phyloP scores from a whole-genome alignment of 164 flowering plant species.

The Vitis cinerea region DNA sequence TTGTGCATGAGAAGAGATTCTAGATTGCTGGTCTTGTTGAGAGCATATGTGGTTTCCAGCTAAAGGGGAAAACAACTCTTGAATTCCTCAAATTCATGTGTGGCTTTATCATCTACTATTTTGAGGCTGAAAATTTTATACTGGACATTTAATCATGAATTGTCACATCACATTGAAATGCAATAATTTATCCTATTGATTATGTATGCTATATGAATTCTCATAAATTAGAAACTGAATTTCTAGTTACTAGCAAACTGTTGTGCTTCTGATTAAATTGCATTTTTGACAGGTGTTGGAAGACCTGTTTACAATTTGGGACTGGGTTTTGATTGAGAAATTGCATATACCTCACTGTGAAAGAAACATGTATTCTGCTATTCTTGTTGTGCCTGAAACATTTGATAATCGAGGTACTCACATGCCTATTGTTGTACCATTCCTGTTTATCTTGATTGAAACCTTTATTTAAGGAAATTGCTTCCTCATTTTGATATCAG shows the following conservation, averaged over 20 bases:
- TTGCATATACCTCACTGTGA: conserved; percentile 62
- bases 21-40: neutral
- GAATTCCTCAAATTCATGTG: neutral
- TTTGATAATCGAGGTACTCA: conserved; percentile 88
- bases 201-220: no score
- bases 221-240: neutral
- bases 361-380: conserved; percentile 72
- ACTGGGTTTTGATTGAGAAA: conserved; percentile 85
- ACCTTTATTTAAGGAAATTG: neutral
- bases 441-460: neutral
- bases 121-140: neutral
- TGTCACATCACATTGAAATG: neutral
- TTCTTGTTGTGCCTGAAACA: conserved; percentile 91
- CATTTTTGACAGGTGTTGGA: conserved; percentile 60
- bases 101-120: neutral
- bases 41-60: neutral
- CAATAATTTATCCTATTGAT: no score
- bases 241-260: conserved; percentile 1
- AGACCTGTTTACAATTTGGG: conserved; percentile 88
- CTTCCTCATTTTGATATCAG: neutral
- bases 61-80: neutral
- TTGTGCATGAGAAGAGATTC: neutral
- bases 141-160: neutral
- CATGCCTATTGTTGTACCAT: neutral
- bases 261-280: neutral